Base-by-base conservation (phyloP, 2,329 filamentous ascomycete species). In the Botrytis hyacinthi region DNA sequence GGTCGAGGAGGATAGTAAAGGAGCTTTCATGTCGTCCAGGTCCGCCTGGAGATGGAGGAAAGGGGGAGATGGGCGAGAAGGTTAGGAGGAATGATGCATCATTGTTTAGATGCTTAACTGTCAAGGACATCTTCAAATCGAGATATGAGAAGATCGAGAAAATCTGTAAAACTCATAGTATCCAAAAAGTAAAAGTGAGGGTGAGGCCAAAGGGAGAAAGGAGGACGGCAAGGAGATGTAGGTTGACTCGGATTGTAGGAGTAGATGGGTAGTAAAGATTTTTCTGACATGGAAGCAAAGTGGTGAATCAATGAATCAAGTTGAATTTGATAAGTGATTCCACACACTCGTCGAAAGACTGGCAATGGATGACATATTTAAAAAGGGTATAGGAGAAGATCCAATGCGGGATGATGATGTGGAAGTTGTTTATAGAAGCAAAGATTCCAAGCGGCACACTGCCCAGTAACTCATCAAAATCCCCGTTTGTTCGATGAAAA, bases 1-100 rank as follows among this genome's bases (percentile, higher is more conserved):
- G 92, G 80, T 95, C 92, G 69, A 94, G 82, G 59, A 94, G 85
- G 71, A 94, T 87, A 26, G 87, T 89, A 81, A 91, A 93, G 6
- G 87, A 85, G 69, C 84, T 84, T 20, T 85, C 84, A 44, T 83
- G 82, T 42, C 70, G 80, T 70, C 37, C 74, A 40, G 72, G 77
- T 54, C 71, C 80, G 70, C 37, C 74, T 40, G 72, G 77, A 74
- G 69, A 81, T 81, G 32, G 81, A 77, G 61, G 81, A 77, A 72
- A 84, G 80, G 66, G 84, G 82, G n/a, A 84, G 37, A 76, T 76
- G 16, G 79, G 79, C 48, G 82, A 42, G 78, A 92, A 91, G 42
- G 87, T 87, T 62, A 92, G 84, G 51, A 92, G 85, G 80, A 92
- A 92, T 4, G 88, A 89, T 51, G 89, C 86, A 79, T 92, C 90